A percentile compares a stretch with the other conserved stretches of the same genome.
Evolutionary conservation across 805 yeast species (phyloP).

Genomic region (Nakazawaea populi): DNA sequence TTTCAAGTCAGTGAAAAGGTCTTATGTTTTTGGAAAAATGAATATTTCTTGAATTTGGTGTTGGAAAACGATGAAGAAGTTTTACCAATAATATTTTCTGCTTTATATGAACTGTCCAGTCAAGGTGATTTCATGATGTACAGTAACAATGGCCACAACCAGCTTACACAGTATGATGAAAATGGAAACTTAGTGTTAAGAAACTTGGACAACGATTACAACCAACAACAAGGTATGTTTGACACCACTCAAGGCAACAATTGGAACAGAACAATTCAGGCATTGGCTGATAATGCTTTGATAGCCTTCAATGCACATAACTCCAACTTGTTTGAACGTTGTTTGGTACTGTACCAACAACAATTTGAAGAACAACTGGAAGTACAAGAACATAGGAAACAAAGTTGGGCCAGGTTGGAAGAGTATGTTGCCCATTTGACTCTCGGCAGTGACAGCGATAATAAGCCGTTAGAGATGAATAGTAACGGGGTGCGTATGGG

Average conservation of each 20-base stretch:
- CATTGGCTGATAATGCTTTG: slow-evolving; percentile 84
- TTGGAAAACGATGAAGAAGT: slow-evolving; percentile 92
- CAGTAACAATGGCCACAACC: slow-evolving; percentile 20
- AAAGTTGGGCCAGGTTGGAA: slow-evolving; percentile 69
- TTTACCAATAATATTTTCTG: slow-evolving; percentile 85
- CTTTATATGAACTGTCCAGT: slow-evolving; percentile 76
- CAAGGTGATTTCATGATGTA: slow-evolving; percentile 24
- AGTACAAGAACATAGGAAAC: slow-evolving; percentile 54
- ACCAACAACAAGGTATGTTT: slow-evolving; percentile 31
- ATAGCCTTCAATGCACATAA: slow-evolving; percentile 91
- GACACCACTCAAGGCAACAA: slow-evolving; percentile 38
- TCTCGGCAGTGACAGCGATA: slow-evolving; percentile 12
- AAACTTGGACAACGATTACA: slow-evolving; percentile 1
- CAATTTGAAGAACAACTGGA: slow-evolving; percentile 68
- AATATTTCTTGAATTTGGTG: slow-evolving; percentile 82
- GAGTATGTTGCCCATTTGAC: slow-evolving; percentile 39
- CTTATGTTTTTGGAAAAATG: slow-evolving; percentile 90
- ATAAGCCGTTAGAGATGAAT: slow-evolving; percentile 5
- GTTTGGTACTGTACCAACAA: slow-evolving; percentile 82
- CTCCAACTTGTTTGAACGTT: slow-evolving; percentile 85
- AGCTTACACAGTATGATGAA: slow-evolving; percentile 12
- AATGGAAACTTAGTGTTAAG: slow-evolving; percentile 8
- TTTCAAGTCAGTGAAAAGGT: slow-evolving; percentile 97
- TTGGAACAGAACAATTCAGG: slow-evolving; percentile 93
- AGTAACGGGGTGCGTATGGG: too few species aligned